Evolutionary conservation across 768 basidiomycete genomes (phyloP), one percentile per base, ranked within the genome.

Genomic region (Boletellus ananas): DNA sequence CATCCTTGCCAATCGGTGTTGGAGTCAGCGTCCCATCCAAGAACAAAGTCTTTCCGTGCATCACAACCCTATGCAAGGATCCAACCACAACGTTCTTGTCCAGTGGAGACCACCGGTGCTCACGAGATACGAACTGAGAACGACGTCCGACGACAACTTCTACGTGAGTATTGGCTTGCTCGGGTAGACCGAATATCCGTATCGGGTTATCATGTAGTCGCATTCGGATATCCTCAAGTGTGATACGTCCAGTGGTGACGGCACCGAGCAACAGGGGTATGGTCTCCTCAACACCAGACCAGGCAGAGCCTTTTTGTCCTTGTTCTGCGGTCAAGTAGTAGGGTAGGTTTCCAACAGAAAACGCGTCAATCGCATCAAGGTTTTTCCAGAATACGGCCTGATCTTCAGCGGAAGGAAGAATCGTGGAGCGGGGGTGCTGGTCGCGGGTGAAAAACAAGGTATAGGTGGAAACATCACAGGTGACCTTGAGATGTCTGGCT

Each of bases 401-500:
- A 57, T 94, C 90, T 45, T 83, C 80, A 2, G 68, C 61, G 0
- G 87, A 76, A 3, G 94, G 94, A 34, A 96, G 77, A 57, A 76
- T 74, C 2, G 73, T 72, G 17, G 83, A 75, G 2, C 70, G 72
- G 2, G 86, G 84, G 73, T 82, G 94, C 52, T 90, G 77, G 47
- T 86, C 87, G 39, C 72, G 76, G 2, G 79, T 81, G 74, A 91
- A 94, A 80, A 96, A 97, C 46, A 99, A 73, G 16, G 90, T 80
- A 69, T 88, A 97, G 43, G 97, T 79, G 13, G 94, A 85, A 29
- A 96, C 91, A 59, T 99, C 96, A 68, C 95, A 98, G 3, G 95
- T 97, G 43, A 97, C 95, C 61, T 90, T 88, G 59, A 98, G 80
- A 12, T 88, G 77, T 73, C 93, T 94, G 36, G 86, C 85, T 73